phyloP scores from a whole-genome alignment of 2,329 filamentous ascomycete genomes.

The Tothia fuscella region DNA sequence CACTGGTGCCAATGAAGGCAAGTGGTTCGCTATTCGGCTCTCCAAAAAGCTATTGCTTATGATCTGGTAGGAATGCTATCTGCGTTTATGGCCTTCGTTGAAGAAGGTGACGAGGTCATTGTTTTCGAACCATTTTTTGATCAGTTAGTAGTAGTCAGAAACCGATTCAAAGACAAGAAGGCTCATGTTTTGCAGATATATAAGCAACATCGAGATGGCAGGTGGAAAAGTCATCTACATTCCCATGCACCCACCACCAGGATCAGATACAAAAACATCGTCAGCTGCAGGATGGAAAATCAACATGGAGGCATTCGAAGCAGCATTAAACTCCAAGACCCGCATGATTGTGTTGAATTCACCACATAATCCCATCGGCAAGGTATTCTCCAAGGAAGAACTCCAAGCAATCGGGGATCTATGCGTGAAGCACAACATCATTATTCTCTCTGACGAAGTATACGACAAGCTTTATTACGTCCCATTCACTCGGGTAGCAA shows the following conservation, averaged over 20 bases:
- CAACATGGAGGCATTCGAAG: constrained; percentile 71
- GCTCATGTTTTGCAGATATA: constrained; percentile 45
- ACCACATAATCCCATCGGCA: constrained; percentile 90
- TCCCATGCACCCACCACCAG: constrained; percentile 76
- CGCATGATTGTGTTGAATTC: constrained; percentile 94
- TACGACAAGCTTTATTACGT: constrained; percentile 94
- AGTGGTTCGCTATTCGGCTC: constrained; percentile 5
- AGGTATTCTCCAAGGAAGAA: constrained; percentile 80
- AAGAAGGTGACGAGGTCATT: constrained; percentile 90
- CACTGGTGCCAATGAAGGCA: constrained; percentile 73
- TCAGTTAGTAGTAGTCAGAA: constrained; percentile 45
- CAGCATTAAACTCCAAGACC: constrained; percentile 70
- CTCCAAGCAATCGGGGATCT: constrained; percentile 75
- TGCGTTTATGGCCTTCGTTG: constrained; percentile 96
- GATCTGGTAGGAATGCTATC: constrained; percentile 62
- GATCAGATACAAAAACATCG: constrained; percentile 67
- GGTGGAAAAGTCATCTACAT: constrained; percentile 93
- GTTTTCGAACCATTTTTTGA: constrained; percentile 98
- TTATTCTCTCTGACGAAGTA: constrained; percentile 63
- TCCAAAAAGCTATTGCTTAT: background rate
- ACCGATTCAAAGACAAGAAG: background rate
- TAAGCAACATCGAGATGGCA: constrained; percentile 97
- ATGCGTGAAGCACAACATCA: constrained; percentile 84
- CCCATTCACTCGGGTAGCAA: constrained; percentile 86
- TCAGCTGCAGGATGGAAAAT: constrained; percentile 82